Percentiles rank a stretch among this genome's conserved stretches.
These are phyloP conservation scores for Russula emetica DNA, from an alignment of 768 basidiomycete species.

Conservation along the genomic window DNA sequence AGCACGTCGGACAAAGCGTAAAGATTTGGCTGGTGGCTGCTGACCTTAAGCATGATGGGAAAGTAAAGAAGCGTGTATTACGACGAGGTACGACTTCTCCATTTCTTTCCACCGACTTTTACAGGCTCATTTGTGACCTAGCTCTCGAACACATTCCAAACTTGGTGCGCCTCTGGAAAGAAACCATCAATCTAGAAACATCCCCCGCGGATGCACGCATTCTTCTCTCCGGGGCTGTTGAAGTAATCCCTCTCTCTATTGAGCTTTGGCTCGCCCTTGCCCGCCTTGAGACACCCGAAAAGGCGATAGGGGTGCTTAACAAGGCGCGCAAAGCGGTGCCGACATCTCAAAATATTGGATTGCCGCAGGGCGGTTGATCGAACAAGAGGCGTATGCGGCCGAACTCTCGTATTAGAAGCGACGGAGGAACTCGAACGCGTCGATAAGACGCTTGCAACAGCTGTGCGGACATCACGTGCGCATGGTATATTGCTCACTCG, in stretches of 20 bases:
- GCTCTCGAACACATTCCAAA: constrained; percentile 97
- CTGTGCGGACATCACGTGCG: constrained; percentile 69
- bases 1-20: too few relatives aligned
- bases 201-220: constrained; percentile 87
- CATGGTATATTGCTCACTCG: constrained; percentile 81
- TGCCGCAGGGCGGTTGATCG: constrained; percentile 86
- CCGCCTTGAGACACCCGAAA: constrained; percentile 86
- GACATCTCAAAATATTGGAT: constrained; percentile 99
- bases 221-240: constrained; percentile 89
- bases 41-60: constrained; percentile 77
- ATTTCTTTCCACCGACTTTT: neutral
- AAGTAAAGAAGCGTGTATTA: constrained; percentile 85
- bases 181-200: constrained; percentile 93
- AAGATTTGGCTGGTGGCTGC: too few relatives aligned
- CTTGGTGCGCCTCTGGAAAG: constrained; percentile 96
- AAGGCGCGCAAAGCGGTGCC: constrained; percentile 92
- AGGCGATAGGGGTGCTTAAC: constrained; percentile 90
- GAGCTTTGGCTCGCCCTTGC: constrained; percentile 99
- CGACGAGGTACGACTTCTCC: constrained; percentile 64
- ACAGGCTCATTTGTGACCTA: constrained; percentile 31
- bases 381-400: constrained; percentile 64
- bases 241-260: constrained; percentile 92
- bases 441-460: constrained; percentile 85
- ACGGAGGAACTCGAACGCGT: constrained; percentile 67
- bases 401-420: constrained; percentile 50